Base-by-base conservation (phyloP, 1,284 basidiomycete genomes). In the Cutaneotrichosporon curvatum region DNA sequence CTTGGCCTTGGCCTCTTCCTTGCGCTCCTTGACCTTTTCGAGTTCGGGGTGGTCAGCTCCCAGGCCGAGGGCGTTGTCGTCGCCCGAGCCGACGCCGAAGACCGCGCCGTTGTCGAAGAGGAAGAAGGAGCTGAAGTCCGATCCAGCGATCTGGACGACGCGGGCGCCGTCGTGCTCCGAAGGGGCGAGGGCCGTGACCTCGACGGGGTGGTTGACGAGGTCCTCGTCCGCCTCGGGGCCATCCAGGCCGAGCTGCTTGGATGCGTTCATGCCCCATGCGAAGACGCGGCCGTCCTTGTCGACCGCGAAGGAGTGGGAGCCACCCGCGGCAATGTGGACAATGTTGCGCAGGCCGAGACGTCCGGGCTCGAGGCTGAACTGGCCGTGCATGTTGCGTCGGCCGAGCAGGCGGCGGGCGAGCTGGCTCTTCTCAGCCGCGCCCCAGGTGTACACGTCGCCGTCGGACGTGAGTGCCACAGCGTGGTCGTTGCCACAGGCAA, bases 261-360 rank as follows among this genome's bases (percentile, higher is more conserved):
- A 79, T 33, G 78, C 83, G 71, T 96, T 95, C 51, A 92, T 75
- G 20, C 91, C 91, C 91, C 91, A 96, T 3, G 81, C 87, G 78
- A 82, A 94, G 4, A 91, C 85, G 40, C 79, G 79, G 32, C 89
- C 91, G 19, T 77, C 74, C 53, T 83, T 79, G 67, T 90, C 84
- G 52, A 95, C 81, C 4, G 90, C 91, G 60, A 94, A 95, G 0
- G 87, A 90, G 66, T 88, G 85, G 70, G 83, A 87, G 36, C 79
- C 78, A 9, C 91, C 90, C 0, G 86, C 79, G 7, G 86, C 89
- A 53, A 95, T 75, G 36, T 75, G 74, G 16, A 83, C 81, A 41
- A 87, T 85, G 61, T 85, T 83, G 47, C 83, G 80, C 15, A 95
- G 76, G 3, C 78, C 76, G 37, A 94, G 77, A 58, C 83, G 83